Conservation (phyloP, 2,329 filamentous ascomycete species). For the Ophiostoma himal-ulmi region DNA sequence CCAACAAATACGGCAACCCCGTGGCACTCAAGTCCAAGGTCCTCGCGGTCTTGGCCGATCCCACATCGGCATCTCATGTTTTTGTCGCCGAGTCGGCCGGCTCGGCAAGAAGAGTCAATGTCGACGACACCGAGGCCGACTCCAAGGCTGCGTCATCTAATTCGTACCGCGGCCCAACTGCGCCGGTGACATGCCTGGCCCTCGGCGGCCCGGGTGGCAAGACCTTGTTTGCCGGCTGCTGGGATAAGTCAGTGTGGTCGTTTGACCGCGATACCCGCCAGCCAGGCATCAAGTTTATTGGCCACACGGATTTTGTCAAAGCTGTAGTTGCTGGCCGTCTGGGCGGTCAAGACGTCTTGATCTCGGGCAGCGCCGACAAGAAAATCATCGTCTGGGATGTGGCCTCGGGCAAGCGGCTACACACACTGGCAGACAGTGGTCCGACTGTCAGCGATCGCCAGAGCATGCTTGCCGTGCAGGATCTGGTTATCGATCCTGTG, state of each 20-base stretch:
- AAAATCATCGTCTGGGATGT: conserved; percentile 82
- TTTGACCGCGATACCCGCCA: conserved; percentile 61
- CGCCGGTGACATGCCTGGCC: conserved; percentile 73
- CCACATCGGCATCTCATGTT: conserved; percentile 53
- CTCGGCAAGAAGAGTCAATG: conserved; percentile 63
- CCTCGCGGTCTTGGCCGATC: conserved; percentile 65
- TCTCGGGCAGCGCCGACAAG: conserved; percentile 72
- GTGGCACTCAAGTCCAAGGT: conserved; percentile 80
- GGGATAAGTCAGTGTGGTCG: conserved; percentile 89
- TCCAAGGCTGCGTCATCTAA: conserved; percentile 25
- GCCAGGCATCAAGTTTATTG: conserved; percentile 57
- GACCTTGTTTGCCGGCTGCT: conserved; percentile 78
- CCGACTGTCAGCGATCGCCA: conserved; percentile 34
- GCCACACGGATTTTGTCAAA: conserved; percentile 91
- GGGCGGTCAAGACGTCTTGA: conserved; percentile 55
- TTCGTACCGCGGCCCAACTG: conserved; percentile 66
- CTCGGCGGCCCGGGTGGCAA: conserved; percentile 51
- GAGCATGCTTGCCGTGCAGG: conserved; percentile 71
- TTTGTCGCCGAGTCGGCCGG: conserved; percentile 87
- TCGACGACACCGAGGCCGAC: conserved; percentile 57
- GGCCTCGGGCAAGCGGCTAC: conserved; percentile 59
- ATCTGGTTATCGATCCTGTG: conserved; percentile 68
- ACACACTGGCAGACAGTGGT: conserved; percentile 65
- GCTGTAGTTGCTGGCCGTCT: conserved; percentile 60
- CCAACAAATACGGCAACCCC: conserved; percentile 76